Evolutionary conservation across 768 basidiomycete species (phyloP).

Genomic region (Leccinum barrowsii): DNA sequence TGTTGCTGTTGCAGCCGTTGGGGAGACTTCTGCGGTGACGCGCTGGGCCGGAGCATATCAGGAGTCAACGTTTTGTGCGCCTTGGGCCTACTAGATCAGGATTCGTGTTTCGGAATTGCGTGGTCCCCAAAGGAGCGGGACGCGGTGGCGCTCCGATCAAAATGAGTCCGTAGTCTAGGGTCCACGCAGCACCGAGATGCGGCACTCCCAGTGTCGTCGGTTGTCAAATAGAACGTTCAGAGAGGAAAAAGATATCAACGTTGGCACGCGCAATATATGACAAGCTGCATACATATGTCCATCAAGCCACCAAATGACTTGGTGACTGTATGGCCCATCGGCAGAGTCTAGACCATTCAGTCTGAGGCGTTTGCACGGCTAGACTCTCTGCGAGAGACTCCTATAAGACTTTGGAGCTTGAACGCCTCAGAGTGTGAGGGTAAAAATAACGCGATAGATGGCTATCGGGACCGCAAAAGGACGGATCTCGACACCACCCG

Average conservation of each 20-base stretch:
- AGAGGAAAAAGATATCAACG: background rate
- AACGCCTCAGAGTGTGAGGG: background rate
- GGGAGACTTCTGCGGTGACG: too few species aligned
- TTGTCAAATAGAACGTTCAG: background rate
- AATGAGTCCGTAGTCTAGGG: background rate
- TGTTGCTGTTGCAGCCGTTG: too few species aligned
- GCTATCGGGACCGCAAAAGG: background rate
- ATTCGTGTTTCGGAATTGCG: background rate
- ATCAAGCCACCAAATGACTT: constrained; percentile 31
- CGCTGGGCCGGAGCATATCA: too few species aligned
- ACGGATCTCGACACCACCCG: background rate
- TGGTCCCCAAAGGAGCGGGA: constrained; percentile 1
- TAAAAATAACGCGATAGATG: background rate
- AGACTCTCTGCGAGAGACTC: background rate
- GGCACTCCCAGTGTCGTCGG: background rate
- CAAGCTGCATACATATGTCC: constrained; percentile 8
- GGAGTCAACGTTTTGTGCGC: too few species aligned
- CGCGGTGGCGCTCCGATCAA: constrained; percentile 25
- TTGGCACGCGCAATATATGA: background rate
- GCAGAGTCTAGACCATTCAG: constrained; percentile 7
- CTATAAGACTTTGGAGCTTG: background rate
- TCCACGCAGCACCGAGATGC: constrained; percentile 14
- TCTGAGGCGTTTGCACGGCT: background rate
- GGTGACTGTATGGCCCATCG: constrained; percentile 5
- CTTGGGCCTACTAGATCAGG: background rate